phyloP scores from a whole-genome alignment of 2,329 filamentous ascomycete genomes.

The Piedraia hortae region DNA sequence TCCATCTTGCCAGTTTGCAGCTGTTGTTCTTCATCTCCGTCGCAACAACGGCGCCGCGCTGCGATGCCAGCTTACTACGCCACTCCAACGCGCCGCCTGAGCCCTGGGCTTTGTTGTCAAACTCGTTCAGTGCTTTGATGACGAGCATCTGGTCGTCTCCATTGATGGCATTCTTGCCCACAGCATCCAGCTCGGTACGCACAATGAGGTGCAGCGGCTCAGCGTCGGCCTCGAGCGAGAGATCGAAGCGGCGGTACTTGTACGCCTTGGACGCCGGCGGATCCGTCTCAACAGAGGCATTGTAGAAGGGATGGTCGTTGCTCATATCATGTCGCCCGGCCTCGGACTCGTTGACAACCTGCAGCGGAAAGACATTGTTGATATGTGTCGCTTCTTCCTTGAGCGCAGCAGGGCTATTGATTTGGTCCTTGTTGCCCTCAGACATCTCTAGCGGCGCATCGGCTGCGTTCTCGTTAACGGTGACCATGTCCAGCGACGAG shows the following conservation, averaged over 20 bases:
- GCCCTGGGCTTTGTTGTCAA: constrained; percentile 91
- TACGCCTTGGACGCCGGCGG: constrained; percentile 88
- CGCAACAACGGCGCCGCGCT: constrained; percentile 87
- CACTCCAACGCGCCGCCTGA: constrained; percentile 88
- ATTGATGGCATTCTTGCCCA: constrained; percentile 79
- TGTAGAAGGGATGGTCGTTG: constrained; percentile 93
- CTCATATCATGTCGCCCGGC: constrained; percentile 55
- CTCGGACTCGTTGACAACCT: constrained; percentile 68
- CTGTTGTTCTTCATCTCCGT: constrained; percentile 99
- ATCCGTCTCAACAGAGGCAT: constrained; percentile 71
- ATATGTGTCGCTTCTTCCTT: constrained; percentile 97
- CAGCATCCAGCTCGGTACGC: constrained; percentile 80
- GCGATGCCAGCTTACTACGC: constrained; percentile 77
- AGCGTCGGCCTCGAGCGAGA: constrained; percentile 72
- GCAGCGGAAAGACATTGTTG: constrained; percentile 98
- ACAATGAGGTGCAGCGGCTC: constrained; percentile 83
- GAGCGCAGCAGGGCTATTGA: constrained; percentile 82
- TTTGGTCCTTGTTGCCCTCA: constrained; percentile 74
- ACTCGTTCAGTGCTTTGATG: constrained; percentile 95
- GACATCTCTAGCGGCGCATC: constrained; percentile 79
- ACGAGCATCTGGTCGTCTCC: constrained; percentile 78
- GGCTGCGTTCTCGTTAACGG: constrained; percentile 93
- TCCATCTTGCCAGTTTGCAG: constrained; percentile 95
- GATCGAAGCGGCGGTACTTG: constrained; percentile 92
- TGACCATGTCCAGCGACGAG: constrained; percentile 84